These are phyloP conservation scores for Vigna reflexopilosa DNA, from an alignment of 306 rosid species.

Conservation along the genomic window DNA sequence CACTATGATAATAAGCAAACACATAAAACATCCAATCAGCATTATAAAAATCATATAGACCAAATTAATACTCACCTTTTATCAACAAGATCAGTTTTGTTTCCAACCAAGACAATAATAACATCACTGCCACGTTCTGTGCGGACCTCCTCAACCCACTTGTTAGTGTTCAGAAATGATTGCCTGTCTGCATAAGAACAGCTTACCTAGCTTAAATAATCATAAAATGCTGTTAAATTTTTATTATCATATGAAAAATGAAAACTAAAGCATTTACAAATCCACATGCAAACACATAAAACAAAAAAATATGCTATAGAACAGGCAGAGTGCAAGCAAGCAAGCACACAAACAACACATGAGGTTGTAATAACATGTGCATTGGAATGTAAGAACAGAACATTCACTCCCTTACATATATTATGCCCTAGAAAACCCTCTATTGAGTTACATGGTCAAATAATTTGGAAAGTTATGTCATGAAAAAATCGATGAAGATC, in stretches of 20 bases:
- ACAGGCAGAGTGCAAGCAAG: conserved; percentile 7
- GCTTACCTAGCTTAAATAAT: conserved; percentile 39
- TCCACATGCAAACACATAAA: conserved; percentile 24
- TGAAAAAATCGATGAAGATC: background rate
- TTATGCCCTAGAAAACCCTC: conserved; percentile 6
- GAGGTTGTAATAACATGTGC: background rate
- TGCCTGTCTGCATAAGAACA: conserved; percentile 77
- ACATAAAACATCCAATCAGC: conserved; percentile 16
- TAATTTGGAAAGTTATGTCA: conserved; percentile 6
- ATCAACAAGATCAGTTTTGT: conserved; percentile 98
- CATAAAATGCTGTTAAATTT: background rate
- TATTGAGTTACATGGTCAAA: conserved; percentile 1
- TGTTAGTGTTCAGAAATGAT: conserved; percentile 86
- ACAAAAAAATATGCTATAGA: background rate
- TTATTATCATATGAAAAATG: background rate
- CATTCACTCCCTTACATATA: conserved; percentile 6
- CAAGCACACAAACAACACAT: background rate
- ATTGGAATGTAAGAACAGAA: conserved; percentile 15
- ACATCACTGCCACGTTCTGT: conserved; percentile 96
- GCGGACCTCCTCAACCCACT: conserved; percentile 97
- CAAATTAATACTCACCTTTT: conserved; percentile 68
- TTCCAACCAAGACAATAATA: conserved; percentile 93
- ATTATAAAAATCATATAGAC: background rate
- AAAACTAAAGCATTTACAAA: conserved; percentile 31
- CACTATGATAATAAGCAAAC: background rate